Evolutionary conservation across 768 basidiomycete species (phyloP).

Genomic region (Auriscalpium vulgare): DNA sequence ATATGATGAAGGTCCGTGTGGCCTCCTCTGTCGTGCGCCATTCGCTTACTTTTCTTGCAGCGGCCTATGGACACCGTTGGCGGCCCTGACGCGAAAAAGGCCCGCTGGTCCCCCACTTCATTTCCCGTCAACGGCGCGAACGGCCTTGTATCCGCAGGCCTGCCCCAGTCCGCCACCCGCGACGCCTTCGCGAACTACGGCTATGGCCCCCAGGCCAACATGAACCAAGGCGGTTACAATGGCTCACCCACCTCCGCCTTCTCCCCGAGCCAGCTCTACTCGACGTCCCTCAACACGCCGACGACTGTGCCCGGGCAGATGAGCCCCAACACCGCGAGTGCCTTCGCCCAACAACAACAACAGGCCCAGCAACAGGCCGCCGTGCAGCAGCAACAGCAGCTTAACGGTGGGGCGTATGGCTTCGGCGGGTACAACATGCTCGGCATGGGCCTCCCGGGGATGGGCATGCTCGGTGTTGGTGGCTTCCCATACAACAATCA

Average conservation of each 20-base stretch:
- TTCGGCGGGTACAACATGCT: slow-evolving; percentile 72
- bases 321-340: slow-evolving; percentile 56
- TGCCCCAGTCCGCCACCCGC: slow-evolving; percentile 35
- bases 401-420: slow-evolving; percentile 30
- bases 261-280: slow-evolving; percentile 56
- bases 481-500: slow-evolving; percentile 67
- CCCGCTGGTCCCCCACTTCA: slow-evolving; percentile 77
- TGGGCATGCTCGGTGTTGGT: slow-evolving; percentile 58
- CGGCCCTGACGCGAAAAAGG: slow-evolving; percentile 83
- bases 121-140: slow-evolving; percentile 28
- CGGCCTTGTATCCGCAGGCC: slow-evolving; percentile 34
- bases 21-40: slow-evolving; percentile 3
- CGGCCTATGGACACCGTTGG: slow-evolving; percentile 80
- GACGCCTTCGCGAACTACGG: slow-evolving; percentile 84
- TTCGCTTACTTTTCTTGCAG: slow-evolving; percentile 28
- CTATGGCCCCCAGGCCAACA: slow-evolving; percentile 65
- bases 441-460: slow-evolving; percentile 70
- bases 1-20: slow-evolving; percentile 79
- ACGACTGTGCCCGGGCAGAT: slow-evolving; percentile 45
- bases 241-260: slow-evolving; percentile 40
- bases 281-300: slow-evolving; percentile 52
- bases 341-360: slow-evolving; percentile 44
- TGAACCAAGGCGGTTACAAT: slow-evolving; percentile 48
- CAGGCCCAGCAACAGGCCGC: slow-evolving; percentile 22
- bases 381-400: slow-evolving; percentile 3